Percentiles rank a stretch among this genome's conserved stretches.
Evolutionary conservation across 352 stramenopile genomes (phyloP).

Genomic region (Phytophthora cryptogea): DNA sequence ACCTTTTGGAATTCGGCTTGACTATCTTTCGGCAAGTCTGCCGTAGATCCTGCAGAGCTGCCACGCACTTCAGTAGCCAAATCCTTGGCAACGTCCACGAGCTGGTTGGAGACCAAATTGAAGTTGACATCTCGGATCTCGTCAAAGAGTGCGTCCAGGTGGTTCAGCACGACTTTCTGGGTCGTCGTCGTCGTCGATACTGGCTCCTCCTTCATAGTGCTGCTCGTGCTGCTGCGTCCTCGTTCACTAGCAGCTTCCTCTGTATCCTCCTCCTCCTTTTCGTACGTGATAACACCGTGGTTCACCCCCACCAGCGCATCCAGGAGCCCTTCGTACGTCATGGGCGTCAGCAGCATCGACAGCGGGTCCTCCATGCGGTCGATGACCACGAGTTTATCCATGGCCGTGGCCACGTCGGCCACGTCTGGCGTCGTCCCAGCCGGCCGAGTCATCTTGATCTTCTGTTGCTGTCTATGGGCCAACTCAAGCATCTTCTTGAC

Average conservation of each 20-base stretch:
- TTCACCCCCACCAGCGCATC: constrained; percentile 76
- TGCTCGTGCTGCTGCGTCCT: constrained; percentile 16
- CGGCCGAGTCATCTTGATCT: constrained; percentile 29
- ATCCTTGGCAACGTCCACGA: constrained; percentile 57
- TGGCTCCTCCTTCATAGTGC: constrained; percentile 2
- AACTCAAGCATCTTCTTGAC: constrained; percentile 72
- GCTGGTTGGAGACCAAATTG: constrained; percentile 58
- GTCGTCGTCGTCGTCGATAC: constrained; percentile 14
- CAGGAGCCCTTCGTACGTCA: constrained; percentile 85
- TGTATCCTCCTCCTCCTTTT: constrained; percentile 38
- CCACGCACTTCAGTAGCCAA: constrained; percentile 54
- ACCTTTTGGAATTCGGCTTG: constrained; percentile 47
- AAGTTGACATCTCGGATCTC: constrained; percentile 85
- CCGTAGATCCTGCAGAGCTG: constrained; percentile 18
- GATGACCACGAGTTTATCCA: constrained; percentile 71
- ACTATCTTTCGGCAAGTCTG: constrained; percentile 26
- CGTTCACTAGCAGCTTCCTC: constrained; percentile 24
- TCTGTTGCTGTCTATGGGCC: constrained; percentile 46
- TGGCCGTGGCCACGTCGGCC: constrained; percentile 9
- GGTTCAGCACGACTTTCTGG: constrained; percentile 69
- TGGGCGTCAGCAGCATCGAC: constrained; percentile 81
- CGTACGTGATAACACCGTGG: constrained; percentile 70
- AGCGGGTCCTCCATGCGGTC: constrained; percentile 81
- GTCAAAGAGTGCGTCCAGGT: constrained; percentile 70
- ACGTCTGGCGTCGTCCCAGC: constrained; percentile 8